Evolutionary conservation across 2,329 filamentous ascomycete genomes (phyloP).

Genomic region (Cladosporium sp.): DNA sequence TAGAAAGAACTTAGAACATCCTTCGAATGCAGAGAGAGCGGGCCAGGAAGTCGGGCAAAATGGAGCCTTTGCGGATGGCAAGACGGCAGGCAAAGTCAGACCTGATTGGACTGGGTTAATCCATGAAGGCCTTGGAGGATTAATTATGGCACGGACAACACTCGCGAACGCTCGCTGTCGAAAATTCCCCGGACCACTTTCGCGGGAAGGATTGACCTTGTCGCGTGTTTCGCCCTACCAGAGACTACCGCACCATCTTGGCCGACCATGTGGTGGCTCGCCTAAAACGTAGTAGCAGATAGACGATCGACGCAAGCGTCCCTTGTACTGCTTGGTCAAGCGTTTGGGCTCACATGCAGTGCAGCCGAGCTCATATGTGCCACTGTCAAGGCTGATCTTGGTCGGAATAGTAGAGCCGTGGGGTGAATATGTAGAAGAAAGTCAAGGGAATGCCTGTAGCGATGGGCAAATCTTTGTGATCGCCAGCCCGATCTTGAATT

Average conservation of each 20-base stretch:
- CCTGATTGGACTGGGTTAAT: slow-evolving; percentile 13
- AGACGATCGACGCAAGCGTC: slow-evolving; percentile 11
- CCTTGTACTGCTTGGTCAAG: slow-evolving; percentile 1
- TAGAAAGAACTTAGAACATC: neutral
- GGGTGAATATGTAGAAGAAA: neutral
- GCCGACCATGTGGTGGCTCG: slow-evolving; percentile 12
- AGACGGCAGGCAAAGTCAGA: slow-evolving; percentile 9
- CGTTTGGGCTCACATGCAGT: slow-evolving; percentile 4
- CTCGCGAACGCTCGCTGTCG: slow-evolving; percentile 15
- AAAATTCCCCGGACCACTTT: slow-evolving; percentile 18
- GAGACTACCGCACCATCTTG: neutral
- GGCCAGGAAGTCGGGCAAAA: slow-evolving; percentile 14
- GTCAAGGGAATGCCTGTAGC: neutral
- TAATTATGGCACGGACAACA: slow-evolving; percentile 12
- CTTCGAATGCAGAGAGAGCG: slow-evolving; percentile 8
- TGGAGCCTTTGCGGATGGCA: slow-evolving; percentile 13
- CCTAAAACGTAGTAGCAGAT: slow-evolving; percentile 11
- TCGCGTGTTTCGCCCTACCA: slow-evolving; percentile 12
- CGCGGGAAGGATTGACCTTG: slow-evolving; percentile 17
- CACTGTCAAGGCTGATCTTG: neutral
- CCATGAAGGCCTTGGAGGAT: neutral
- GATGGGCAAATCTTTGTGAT: neutral
- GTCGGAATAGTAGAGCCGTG: neutral
- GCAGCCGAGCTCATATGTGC: neutral
- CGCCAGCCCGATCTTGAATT: neutral